phyloP scores from a whole-genome alignment of 1,284 basidiomycete species.

The Exobasidium cylindrosporum region DNA sequence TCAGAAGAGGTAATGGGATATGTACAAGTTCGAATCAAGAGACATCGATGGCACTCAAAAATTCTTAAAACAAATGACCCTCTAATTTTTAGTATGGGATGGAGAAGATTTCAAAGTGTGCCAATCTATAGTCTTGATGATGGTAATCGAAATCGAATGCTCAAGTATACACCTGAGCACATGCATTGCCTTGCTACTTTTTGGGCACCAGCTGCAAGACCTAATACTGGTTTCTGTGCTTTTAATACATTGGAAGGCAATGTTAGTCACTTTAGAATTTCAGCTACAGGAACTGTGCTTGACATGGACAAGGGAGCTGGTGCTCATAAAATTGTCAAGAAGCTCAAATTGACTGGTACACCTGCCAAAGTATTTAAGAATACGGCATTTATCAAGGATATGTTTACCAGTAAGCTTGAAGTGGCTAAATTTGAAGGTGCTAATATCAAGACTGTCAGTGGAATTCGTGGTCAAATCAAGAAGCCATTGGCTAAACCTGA shows the following conservation, averaged over 20 bases:
- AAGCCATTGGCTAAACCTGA: constrained; percentile 90
- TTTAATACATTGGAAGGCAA: constrained; percentile 79
- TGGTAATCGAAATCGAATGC: constrained; percentile 78
- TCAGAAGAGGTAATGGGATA: constrained; percentile 87
- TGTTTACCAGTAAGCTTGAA: constrained; percentile 89
- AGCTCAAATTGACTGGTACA: constrained; percentile 89
- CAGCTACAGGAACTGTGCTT: constrained; percentile 89
- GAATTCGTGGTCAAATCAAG: constrained; percentile 94
- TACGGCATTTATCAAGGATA: constrained; percentile 96
- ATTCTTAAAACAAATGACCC: constrained; percentile 98
- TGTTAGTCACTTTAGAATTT: constrained; percentile 76
- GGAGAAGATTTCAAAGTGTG: constrained; percentile 90
- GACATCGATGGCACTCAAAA: constrained; percentile 87
- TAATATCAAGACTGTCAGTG: constrained; percentile 88
- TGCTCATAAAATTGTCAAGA: constrained; percentile 89
- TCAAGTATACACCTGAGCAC: constrained; percentile 99
- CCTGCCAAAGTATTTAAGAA: constrained; percentile 99
- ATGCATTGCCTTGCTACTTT: constrained; percentile 99
- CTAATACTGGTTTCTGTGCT: constrained; percentile 88
- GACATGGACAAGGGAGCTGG: constrained; percentile 68
- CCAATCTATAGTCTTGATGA: constrained; percentile 97
- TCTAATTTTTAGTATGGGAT: constrained; percentile 89
- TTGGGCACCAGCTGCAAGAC: constrained; percentile 49
- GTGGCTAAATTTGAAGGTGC: constrained; percentile 99
- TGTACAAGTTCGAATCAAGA: constrained; percentile 91